Evolutionary conservation across 306 rosid species (phyloP), one percentile per base, ranked within the genome.

Genomic region (Prinsepia uniflora): DNA sequence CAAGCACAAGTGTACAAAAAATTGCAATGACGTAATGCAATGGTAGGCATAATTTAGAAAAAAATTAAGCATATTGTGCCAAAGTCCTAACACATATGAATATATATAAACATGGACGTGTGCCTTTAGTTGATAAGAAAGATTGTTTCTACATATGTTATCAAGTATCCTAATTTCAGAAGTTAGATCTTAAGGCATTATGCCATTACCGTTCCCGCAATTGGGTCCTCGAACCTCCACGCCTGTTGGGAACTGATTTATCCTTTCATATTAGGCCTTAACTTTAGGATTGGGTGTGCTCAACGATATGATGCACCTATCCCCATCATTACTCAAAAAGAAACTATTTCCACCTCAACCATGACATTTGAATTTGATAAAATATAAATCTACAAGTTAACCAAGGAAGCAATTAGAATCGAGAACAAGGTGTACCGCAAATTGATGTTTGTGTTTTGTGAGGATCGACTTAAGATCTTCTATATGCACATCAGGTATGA

Each of bases 401-500:
- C 63, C 63, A 65, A 72, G 55, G 22, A 69, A 76, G 62, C 60
- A 34, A 30, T 5, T 9, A 22, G 17, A 56, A 17, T 56, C 14
- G 11, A 66, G 70, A 76, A 54, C 58, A 56, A 78, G 61, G 63
- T 36, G 76, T 87, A 93, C 97, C 82, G 79, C 84, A 83, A 80
- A 93, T 60, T 79, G 84, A 57, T 60, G 75, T 84, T 93, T 93
- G 84, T 93, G 97, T 53, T 60, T 79, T 64, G 75, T 76, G 73
- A 93, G 90, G 64, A 85, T 72, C 61, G 92, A 82, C 79, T 87
- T 87, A 75, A 88, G 79, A 73, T 76, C 82, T 44, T 84, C 94
- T n/a, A 82, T 74, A 83, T 87, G 88, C 82, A 87, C 77, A 79
- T 90, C 90, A 46, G 97, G 97, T 44, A 81, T 48, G 78, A 90